Conservation (phyloP, 1,284 basidiomycete genomes). For the Ustilago nuda region DNA sequence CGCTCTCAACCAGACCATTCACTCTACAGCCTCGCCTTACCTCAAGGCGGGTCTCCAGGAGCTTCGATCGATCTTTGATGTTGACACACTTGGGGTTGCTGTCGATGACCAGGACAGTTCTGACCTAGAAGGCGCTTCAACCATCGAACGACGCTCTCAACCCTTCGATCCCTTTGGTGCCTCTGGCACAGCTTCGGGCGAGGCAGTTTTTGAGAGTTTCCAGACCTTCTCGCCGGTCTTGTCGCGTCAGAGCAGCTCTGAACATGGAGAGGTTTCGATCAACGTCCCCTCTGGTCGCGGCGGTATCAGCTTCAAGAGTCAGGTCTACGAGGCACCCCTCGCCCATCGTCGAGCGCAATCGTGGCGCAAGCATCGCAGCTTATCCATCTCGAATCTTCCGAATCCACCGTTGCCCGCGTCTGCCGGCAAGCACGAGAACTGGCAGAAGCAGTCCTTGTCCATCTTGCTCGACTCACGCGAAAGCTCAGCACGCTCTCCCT, state of each 20-base stretch:
- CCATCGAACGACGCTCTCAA: conserved; percentile 1
- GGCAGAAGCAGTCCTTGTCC: conserved; percentile 7
- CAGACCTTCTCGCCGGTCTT: conserved; percentile 21
- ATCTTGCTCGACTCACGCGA: conserved; percentile 7
- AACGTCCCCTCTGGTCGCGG: background rate
- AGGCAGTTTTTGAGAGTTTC: conserved; percentile 26
- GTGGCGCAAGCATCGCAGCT: conserved; percentile 43
- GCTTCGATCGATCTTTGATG: conserved; percentile 58
- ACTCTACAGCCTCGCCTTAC: conserved; percentile 50
- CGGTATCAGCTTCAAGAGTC: conserved; percentile 26
- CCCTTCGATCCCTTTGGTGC: background rate
- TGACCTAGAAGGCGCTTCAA: conserved; percentile 37
- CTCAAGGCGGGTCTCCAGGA: conserved; percentile 59
- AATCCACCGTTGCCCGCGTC: conserved; percentile 1
- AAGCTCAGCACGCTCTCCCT: conserved; percentile 9
- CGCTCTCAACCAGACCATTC: conserved; percentile 39
- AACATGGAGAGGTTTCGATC: conserved; percentile 16
- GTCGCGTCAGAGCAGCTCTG: conserved; percentile 38
- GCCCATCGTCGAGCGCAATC: conserved; percentile 30
- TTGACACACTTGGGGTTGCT: conserved; percentile 41
- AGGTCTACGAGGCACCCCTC: conserved; percentile 30
- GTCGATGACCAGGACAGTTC: conserved; percentile 21
- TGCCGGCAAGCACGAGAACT: background rate
- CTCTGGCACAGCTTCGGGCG: background rate
- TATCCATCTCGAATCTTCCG: conserved; percentile 31